Evolutionary conservation across 2,329 filamentous ascomycete genomes (phyloP), one percentile per base, ranked within the genome.

Genomic region (Claviceps quebecensis): DNA sequence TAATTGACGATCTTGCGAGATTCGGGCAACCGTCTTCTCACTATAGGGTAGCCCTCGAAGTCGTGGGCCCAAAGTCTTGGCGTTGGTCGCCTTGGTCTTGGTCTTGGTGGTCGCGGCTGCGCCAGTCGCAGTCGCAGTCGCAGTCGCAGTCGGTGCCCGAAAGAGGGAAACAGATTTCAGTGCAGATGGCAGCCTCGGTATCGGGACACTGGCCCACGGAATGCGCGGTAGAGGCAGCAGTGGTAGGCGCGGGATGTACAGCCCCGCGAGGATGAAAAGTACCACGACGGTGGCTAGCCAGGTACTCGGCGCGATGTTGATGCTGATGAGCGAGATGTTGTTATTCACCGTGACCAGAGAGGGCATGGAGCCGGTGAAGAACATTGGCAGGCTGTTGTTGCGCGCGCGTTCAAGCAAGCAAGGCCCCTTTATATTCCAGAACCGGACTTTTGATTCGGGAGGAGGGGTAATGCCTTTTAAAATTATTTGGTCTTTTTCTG

Each of bases 321-420:
- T 69, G 65, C 72, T 80, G 62, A 81, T 62, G 58, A 81, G 71
- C 53, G 76, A 77, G 62, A 81, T 71, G 72, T 79, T 75, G 65
- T 77, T 81, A 67, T 80, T 77, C 57, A 81, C 73, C 50, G 76
- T 76, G 58, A 81, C 67, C 63, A 81, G 69, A 53, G 77, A 77
- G 69, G 73, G 73, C 77, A 80, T 80, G 61, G 67, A 67, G 64
- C 56, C 57, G 56, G 56, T n/a, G 53, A 54, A 52, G 44, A 52
- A 43, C 49, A 52, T 52, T 36, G 16, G 40, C 19, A 16, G 41
- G 22, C 8, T 14, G 41, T 26, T 19, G 39, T 41, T 29, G n/a
- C n/a, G 29, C 29, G 26, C 26, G 29, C 29, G 29, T 29, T 29
- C 29, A 29, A 29, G 9, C 29, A 29, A 29, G 29, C 26, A 26